A percentile compares a stretch with the other conserved stretches of the same genome.
Evolutionary conservation across 2,329 filamentous ascomycete genomes (phyloP).

Genomic region (Neocucurbitaria cava): DNA sequence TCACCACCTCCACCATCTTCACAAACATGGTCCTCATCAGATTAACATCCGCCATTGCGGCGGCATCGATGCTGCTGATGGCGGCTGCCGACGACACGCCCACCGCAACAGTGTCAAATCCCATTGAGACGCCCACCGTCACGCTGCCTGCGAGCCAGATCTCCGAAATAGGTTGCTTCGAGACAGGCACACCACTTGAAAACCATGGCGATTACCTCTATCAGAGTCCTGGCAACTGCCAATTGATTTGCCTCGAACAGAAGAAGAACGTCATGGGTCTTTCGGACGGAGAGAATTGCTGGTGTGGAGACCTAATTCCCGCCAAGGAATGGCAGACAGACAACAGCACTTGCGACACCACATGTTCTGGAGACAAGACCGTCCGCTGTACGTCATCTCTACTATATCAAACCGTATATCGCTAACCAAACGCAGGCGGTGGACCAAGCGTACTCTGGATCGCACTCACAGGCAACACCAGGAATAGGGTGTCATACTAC

Average conservation of each 20-base stretch:
- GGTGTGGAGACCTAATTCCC: conserved; percentile 75
- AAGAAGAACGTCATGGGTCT: conserved; percentile 68
- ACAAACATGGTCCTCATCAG: conserved; percentile 44
- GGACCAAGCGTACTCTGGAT: conserved; percentile 61
- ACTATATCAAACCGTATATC: background rate
- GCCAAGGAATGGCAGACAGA: conserved; percentile 60
- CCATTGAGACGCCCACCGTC: conserved; percentile 41
- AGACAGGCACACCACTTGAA: conserved; percentile 53
- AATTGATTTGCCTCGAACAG: conserved; percentile 56
- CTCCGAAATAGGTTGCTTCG: conserved; percentile 60
- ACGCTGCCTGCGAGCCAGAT: conserved; percentile 36
- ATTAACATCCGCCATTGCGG: conserved; percentile 39
- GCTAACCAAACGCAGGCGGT: conserved; percentile 59
- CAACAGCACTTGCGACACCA: conserved; percentile 67
- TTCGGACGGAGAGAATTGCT: conserved; percentile 69
- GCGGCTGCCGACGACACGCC: conserved; percentile 29
- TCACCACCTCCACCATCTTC: conserved; percentile 8
- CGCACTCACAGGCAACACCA: conserved; percentile 58
- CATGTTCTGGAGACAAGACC: conserved; percentile 68
- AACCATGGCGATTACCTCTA: conserved; percentile 59
- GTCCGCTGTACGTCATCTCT: conserved; percentile 65
- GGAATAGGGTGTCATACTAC: conserved; percentile 48
- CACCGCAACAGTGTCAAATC: conserved; percentile 23
- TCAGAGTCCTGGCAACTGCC: conserved; percentile 64
- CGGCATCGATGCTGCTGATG: conserved; percentile 39